These are phyloP conservation scores for Pouteria campechiana DNA, from an alignment of 179 eudicot genomes.

Conservation along the genomic window DNA sequence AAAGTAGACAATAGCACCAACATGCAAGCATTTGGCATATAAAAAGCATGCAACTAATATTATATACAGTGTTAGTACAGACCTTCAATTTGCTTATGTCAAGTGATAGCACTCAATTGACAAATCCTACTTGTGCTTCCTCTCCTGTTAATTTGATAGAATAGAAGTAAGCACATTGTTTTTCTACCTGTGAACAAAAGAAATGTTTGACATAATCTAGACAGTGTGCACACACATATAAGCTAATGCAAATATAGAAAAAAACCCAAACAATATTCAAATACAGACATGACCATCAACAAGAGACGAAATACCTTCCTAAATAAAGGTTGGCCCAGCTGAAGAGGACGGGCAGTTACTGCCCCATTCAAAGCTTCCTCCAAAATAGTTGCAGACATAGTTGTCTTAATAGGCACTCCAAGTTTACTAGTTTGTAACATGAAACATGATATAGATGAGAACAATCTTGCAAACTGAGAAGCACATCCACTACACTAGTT, in stretches of 20 bases:
- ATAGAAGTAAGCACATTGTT: constrained; percentile 91
- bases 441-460: neutral
- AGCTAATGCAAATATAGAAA: neutral
- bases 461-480: constrained; percentile 2
- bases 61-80: too few relatives aligned
- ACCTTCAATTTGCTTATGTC: constrained; percentile 97
- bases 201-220: neutral
- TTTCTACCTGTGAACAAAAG: constrained; percentile 62
- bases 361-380: constrained; percentile 93
- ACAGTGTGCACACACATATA: neutral
- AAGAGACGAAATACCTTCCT: too few relatives aligned
- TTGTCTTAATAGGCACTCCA: constrained; percentile 95
- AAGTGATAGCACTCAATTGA: constrained; percentile 72
- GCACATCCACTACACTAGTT: neutral
- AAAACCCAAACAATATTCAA: too few relatives aligned
- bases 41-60: too few relatives aligned
- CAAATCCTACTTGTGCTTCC: constrained; percentile 74
- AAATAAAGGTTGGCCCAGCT: constrained; percentile 59
- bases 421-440: constrained; percentile 53
- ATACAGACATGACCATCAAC: too few relatives aligned
- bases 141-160: constrained; percentile 73
- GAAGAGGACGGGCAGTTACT: constrained; percentile 51
- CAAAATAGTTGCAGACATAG: constrained; percentile 83
- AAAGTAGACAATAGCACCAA: too few relatives aligned
- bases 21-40: too few relatives aligned